Percentiles rank a stretch among this genome's conserved stretches.
Conservation (phyloP, 75 land plant species). For the Cryptomeria japonica region DNA sequence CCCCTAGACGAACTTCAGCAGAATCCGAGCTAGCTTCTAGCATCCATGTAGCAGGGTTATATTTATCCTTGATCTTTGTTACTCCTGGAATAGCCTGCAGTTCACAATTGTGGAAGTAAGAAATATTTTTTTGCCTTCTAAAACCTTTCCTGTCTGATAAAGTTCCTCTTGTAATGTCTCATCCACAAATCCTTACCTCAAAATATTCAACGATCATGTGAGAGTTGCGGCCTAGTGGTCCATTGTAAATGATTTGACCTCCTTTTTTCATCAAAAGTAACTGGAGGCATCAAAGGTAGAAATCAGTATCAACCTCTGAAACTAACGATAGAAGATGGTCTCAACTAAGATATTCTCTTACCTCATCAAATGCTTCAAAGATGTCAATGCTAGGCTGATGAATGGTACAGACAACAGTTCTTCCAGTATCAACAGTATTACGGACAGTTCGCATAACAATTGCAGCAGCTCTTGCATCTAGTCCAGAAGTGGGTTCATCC, state of each 20-base stretch:
- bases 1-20: slow-evolving; percentile 45
- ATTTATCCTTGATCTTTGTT: slow-evolving; percentile 66
- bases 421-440: slow-evolving; percentile 84
- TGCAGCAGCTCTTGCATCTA: slow-evolving; percentile 84
- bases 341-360: slow-evolving; percentile 8
- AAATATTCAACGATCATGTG: slow-evolving; percentile 71
- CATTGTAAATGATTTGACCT: slow-evolving; percentile 77
- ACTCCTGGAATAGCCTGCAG: slow-evolving; percentile 71
- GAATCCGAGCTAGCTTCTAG: slow-evolving; percentile 73
- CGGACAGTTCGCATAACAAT: slow-evolving; percentile 88
- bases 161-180: neutral
- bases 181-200: slow-evolving; percentile 50
- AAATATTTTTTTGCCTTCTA: too few relatives aligned
- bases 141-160: too few relatives aligned
- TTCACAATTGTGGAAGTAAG: neutral
- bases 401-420: slow-evolving; percentile 86
- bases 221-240: slow-evolving; percentile 70
- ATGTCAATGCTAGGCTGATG: slow-evolving; percentile 88
- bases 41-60: slow-evolving; percentile 95
- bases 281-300: slow-evolving; percentile 24
- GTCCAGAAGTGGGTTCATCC: slow-evolving; percentile 91
- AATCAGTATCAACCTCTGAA: neutral
- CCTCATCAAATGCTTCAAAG: slow-evolving; percentile 90
- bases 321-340: neutral
- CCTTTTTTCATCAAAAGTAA: slow-evolving; percentile 81